These are phyloP conservation scores for Wallacemonas sp. DNA, from an alignment of 208 protist species.

Conservation along the genomic window DNA sequence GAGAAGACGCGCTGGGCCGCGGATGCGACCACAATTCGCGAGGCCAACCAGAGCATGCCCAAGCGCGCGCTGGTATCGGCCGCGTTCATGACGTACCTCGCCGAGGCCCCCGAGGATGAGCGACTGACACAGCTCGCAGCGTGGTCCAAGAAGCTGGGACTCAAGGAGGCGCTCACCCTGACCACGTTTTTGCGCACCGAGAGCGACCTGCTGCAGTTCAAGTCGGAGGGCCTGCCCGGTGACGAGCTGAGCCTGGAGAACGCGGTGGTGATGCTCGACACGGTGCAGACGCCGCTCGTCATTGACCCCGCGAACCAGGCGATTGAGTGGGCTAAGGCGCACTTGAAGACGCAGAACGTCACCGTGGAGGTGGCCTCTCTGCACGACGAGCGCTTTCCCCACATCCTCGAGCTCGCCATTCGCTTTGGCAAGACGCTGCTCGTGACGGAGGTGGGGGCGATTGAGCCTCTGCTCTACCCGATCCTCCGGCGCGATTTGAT, in stretches of 20 bases:
- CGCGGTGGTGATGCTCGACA: constrained; percentile 94
- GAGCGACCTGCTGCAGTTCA: constrained; percentile 94
- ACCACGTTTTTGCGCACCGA: constrained; percentile 93
- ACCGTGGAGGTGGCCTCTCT: constrained; percentile 86
- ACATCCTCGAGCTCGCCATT: constrained; percentile 96
- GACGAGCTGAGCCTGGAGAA: constrained; percentile 97
- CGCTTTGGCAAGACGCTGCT: constrained; percentile 98
- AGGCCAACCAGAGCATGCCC: constrained; percentile 74
- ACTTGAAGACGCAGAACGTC: constrained; percentile 75
- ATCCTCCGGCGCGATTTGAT: constrained; percentile 94
- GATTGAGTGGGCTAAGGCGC: constrained; percentile 90
- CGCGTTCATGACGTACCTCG: constrained; percentile 94
- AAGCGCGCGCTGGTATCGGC: constrained; percentile 86
- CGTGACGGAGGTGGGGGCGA: constrained; percentile 94
- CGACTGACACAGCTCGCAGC: constrained; percentile 60
- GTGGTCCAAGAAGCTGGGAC: constrained; percentile 79
- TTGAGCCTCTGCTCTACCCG: constrained; percentile 95
- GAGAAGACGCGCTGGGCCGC: constrained; percentile 95
- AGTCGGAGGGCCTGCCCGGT: constrained; percentile 93
- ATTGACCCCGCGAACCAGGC: constrained; percentile 96
- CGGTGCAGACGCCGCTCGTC: constrained; percentile 90
- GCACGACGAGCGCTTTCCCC: constrained; percentile 94
- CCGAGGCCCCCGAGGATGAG: constrained; percentile 80
- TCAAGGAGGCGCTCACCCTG: constrained; percentile 26
- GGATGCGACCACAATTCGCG: constrained; percentile 72